phyloP scores from a whole-genome alignment of 345 rosid genomes.

The Bruguiera sexangula region DNA sequence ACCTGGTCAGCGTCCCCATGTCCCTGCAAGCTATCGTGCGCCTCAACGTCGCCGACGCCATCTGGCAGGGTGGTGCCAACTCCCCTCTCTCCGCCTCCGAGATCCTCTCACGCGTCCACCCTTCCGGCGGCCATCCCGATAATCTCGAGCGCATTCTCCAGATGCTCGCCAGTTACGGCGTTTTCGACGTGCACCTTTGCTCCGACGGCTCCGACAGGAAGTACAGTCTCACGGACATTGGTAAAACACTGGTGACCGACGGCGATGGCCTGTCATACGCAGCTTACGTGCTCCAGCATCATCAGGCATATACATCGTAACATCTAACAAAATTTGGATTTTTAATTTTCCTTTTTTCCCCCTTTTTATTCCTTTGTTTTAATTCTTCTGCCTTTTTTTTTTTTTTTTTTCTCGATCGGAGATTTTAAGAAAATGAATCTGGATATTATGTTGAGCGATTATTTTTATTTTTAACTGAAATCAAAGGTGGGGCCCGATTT shows the following conservation, averaged over 20 bases:
- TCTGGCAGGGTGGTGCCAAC: conserved; percentile 79
- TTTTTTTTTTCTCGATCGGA: neutral
- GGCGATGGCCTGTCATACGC: conserved; percentile 66
- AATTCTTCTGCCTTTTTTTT: neutral
- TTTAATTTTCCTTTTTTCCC: neutral
- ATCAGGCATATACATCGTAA: conserved; percentile 44
- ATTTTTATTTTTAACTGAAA: too few species aligned
- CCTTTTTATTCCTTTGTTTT: neutral
- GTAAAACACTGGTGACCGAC: conserved; percentile 76
- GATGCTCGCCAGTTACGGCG: conserved; percentile 72
- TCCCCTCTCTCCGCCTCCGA: conserved; percentile 68
- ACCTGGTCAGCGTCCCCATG: conserved; percentile 95
- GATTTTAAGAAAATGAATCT: neutral
- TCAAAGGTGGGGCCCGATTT: too few species aligned
- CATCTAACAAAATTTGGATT: too few species aligned
- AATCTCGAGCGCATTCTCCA: conserved; percentile 86
- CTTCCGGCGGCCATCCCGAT: conserved; percentile 49
- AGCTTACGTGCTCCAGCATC: conserved; percentile 85
- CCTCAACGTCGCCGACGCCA: conserved; percentile 71
- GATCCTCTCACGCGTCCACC: conserved; percentile 51
- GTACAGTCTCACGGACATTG: conserved; percentile 69
- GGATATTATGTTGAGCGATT: neutral
- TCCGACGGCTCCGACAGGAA: conserved; percentile 34
- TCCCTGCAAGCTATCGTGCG: conserved; percentile 70
- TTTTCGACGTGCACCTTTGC: conserved; percentile 59